phyloP scores from a whole-genome alignment of 1,284 basidiomycete genomes.

The Heterobasidion occidentale region DNA sequence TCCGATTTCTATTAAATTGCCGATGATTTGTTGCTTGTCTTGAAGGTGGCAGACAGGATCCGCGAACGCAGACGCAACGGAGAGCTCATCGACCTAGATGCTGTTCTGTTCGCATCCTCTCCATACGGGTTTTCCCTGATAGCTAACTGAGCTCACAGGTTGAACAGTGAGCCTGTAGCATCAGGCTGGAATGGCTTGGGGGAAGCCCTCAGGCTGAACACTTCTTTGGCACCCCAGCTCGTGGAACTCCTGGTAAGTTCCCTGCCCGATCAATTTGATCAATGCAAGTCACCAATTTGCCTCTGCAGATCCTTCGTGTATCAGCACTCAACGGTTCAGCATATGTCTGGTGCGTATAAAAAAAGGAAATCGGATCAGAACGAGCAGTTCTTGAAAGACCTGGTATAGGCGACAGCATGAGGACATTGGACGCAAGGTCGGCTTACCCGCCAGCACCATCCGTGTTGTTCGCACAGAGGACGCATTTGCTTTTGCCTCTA shows the following conservation, averaged over 20 bases:
- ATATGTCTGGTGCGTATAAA: background rate
- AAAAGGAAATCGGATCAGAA: background rate
- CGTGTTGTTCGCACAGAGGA: background rate
- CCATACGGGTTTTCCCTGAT: background rate
- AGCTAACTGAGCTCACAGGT: background rate
- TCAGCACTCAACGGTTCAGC: background rate
- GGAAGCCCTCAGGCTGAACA: background rate
- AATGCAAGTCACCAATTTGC: background rate
- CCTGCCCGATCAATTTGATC: background rate
- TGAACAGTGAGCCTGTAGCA: background rate
- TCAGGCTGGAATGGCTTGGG: conserved; percentile 1
- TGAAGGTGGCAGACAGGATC: conserved; percentile 1
- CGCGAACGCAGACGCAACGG: background rate
- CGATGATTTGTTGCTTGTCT: background rate
- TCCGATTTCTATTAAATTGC: background rate
- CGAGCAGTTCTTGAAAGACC: background rate
- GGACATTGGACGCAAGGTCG: background rate
- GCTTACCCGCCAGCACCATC: background rate
- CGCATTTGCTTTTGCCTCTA: background rate
- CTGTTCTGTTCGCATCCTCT: background rate
- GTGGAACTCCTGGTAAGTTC: background rate
- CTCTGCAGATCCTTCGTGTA: conserved; percentile 1
- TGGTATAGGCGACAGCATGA: background rate
- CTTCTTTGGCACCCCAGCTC: background rate
- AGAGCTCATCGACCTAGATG: conserved; percentile 2